Evolutionary conservation across 2,329 filamentous ascomycete genomes (phyloP), one percentile per base, ranked within the genome.

Genomic region (Hymenoscyphus fraxineus): DNA sequence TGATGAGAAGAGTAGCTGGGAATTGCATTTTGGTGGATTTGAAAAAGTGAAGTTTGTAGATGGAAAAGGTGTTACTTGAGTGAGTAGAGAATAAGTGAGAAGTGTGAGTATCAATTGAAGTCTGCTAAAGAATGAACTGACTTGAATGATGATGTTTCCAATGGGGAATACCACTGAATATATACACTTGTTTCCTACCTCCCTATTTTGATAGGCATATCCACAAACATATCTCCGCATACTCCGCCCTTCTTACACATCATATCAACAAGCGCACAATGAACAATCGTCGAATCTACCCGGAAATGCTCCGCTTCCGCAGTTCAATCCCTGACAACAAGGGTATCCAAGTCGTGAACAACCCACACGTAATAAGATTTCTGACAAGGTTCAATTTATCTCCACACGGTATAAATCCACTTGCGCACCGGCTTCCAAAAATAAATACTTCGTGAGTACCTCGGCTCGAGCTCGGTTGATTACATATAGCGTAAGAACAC

Each of bases 11-110:
- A 58, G 60, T 57, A 22, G 16, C 57, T 44, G 64, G 59, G 57
- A 64, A 65, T 58, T 66, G 64, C 66, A 66, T 68, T 27, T 58
- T 67, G 60, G 58, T 15, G 54, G 22, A 38, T 58, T 22, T 16
- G 27, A 10, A 15, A 12, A 19, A 35, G 12, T 57, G 10, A 38
- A 31, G 54, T 31, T 35, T 57, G 31, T 31, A 57, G 54, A 19
- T 57, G 2, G 19, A 32, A 38, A 10, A 35, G 1, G n/a, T 35
- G 10, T 13, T 31, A 9, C 7, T 9, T 6, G 32, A 13, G 22
- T 56, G 27, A 16, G 16, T 57, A 16, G 15, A 9, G 15, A 57
- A 57, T 7, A 13, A 38, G n/a, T 32, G 27, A 16, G n/a, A 27
- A 35, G 7, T 15, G 32, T 27, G 9, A 57, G 19, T 27, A 57